phyloP scores from a whole-genome alignment of 2,329 filamentous ascomycete species.

The Penicillium digitatum region DNA sequence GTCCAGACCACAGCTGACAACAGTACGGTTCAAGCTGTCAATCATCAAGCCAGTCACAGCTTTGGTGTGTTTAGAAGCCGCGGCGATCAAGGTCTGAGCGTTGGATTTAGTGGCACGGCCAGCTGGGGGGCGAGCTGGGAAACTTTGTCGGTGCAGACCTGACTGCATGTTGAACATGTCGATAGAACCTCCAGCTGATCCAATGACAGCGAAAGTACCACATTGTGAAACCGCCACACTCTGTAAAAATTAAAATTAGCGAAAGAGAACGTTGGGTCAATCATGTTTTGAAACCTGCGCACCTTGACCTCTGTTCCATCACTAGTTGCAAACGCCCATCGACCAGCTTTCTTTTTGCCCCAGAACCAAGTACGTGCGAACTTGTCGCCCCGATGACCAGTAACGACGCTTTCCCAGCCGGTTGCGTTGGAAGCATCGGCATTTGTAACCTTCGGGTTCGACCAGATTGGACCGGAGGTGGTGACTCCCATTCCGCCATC shows the following conservation, averaged over 20 bases:
- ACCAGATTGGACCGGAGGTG: constrained; percentile 77
- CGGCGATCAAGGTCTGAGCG: constrained; percentile 34
- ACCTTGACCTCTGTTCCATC: constrained; percentile 72
- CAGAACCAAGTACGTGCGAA: constrained; percentile 96
- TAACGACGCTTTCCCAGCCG: constrained; percentile 96
- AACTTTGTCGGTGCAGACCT: constrained; percentile 79
- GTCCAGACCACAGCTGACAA: constrained; percentile 84
- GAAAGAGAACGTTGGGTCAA: neutral
- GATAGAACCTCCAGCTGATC: constrained; percentile 75
- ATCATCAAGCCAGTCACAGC: constrained; percentile 81
- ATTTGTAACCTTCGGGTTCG: constrained; percentile 66
- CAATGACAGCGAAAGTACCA: constrained; percentile 87
- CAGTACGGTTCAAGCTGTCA: constrained; percentile 79
- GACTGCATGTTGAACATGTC: constrained; percentile 98
- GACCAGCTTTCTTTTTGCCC: constrained; percentile 86
- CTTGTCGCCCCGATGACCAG: constrained; percentile 79
- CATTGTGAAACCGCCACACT: constrained; percentile 87
- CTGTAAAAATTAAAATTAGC: constrained; percentile 36
- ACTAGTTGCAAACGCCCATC: constrained; percentile 86
- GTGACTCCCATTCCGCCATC: constrained; percentile 90
- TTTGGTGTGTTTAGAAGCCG: constrained; percentile 70
- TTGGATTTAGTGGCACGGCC: constrained; percentile 50
- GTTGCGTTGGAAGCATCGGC: constrained; percentile 71
- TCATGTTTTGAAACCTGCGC: constrained; percentile 10
- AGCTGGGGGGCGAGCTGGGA: constrained; percentile 73